phyloP scores from a whole-genome alignment of 2,329 filamentous ascomycete species.

The Lachnellula cervina region DNA sequence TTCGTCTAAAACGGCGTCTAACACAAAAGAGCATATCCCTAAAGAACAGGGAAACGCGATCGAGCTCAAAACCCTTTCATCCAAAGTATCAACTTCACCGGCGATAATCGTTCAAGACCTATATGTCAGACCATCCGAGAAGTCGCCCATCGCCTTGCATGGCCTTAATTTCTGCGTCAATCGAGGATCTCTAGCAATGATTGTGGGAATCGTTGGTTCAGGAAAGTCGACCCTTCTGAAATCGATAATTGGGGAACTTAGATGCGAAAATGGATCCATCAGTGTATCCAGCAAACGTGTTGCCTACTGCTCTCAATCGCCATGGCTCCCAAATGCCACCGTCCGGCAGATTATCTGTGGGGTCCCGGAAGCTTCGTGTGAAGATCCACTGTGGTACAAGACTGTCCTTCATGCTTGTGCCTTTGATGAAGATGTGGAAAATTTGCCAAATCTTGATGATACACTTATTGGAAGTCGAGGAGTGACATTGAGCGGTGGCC shows the following conservation, averaged over 20 bases:
- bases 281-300: conserved; percentile 11
- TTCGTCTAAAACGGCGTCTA: not conserved
- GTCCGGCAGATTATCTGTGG: conserved; percentile 38
- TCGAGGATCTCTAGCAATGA: conserved; percentile 18
- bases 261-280: conserved; percentile 6
- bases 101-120: conserved; percentile 1
- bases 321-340: conserved; percentile 41
- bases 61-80: not conserved
- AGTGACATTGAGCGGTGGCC: conserved; percentile 31
- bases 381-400: conserved; percentile 25
- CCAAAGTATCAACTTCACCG: not conserved
- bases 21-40: not conserved
- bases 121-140: not conserved
- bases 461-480: conserved; percentile 31
- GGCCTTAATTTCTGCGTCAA: conserved; percentile 6
- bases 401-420: conserved; percentile 24
- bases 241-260: conserved; percentile 25
- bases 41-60: not conserved
- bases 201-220: conserved; percentile 29
- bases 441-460: conserved; percentile 26
- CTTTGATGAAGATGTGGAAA: conserved; percentile 22
- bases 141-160: conserved; percentile 1
- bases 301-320: conserved; percentile 41
- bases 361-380: conserved; percentile 2
- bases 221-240: conserved; percentile 29